Evolutionary conservation across 345 rosid genomes (phyloP), one percentile per base, ranked within the genome.

Genomic region (Rhodamnia rubescens): DNA sequence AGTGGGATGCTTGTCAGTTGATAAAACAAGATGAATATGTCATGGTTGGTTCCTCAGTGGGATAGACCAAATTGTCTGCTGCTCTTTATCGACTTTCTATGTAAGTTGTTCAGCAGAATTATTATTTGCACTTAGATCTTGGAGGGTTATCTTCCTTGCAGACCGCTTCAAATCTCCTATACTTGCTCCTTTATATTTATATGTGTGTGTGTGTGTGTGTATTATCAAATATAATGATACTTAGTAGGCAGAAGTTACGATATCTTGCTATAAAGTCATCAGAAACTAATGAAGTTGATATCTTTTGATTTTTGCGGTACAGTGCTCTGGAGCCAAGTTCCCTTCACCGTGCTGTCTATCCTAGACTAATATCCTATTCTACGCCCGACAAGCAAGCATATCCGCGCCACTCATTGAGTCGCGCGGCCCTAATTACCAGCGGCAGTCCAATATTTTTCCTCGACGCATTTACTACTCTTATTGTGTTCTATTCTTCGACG

Each of bases 391-490:
- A 92, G 87, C 94, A 92, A 89, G 98, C 98, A 84, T 97, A 92
- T 90, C 98, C 99, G 3, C 98, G 97, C 42, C 99, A 96, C 87
- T 95, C 98, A 24, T 87, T 97, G 88, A 96, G 99, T 90, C 97
- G 96, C 40, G 96, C 98, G 2, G 97, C 98, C 20, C 85, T 97
- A 91, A 90, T 96, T 53, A 95, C 99, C 83, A 96, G 99, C 53
- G 98, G 96, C 27, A 97, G 99, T 90, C 99, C 99, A 10, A 96
- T 96, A 90, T 97, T 95, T 88, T 94, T 96, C 94, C 95, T 97
- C 2, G 99, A 97, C 83, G 99, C 99, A 50, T 97, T 93, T 90
- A 95, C 99, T 8, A 93, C 93, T 58, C 87, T 97, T 83, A 94
- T 95, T 24, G 99, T 96, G 59, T 96, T 95, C 86, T 96, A 97